phyloP scores from a whole-genome alignment of 2,329 filamentous ascomycete species.

The Hypoxylon sp. region DNA sequence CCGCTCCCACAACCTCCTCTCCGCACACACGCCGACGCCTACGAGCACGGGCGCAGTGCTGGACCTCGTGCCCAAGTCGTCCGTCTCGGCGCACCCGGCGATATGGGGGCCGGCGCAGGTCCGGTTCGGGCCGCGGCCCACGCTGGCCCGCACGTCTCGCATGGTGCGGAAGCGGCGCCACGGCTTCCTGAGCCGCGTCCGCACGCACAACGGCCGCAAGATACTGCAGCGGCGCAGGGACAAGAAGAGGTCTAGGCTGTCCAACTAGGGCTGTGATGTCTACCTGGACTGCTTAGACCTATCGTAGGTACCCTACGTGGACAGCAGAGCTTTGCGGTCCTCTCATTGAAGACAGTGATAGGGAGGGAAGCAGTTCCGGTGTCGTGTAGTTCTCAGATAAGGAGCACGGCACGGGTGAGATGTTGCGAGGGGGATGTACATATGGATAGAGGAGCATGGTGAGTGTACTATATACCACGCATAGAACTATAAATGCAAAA shows the following conservation, averaged over 20 bases:
- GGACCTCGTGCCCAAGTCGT: conserved; percentile 56
- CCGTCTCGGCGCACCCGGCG: conserved; percentile 62
- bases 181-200: conserved; percentile 62
- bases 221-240: conserved; percentile 59
- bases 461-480: conserved; percentile 25
- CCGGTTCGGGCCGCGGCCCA: conserved; percentile 66
- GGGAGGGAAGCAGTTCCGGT: background rate
- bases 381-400: background rate
- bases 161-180: conserved; percentile 66
- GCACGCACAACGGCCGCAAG: conserved; percentile 60
- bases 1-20: conserved; percentile 38
- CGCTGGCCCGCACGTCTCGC: conserved; percentile 62
- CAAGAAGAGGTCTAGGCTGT: conserved; percentile 60
- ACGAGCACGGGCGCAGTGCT: conserved; percentile 36
- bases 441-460: background rate
- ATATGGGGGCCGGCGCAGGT: conserved; percentile 58
- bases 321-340: background rate
- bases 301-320: too few relatives aligned
- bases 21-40: conserved; percentile 31
- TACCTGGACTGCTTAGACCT: background rate
- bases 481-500: conserved; percentile 33
- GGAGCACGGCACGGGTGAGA: background rate
- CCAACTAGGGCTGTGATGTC: conserved; percentile 40
- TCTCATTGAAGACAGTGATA: background rate
- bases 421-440: background rate